Evolutionary conservation across 148 eudicot species (phyloP).

Genomic region (Fagopyrum esculentum): DNA sequence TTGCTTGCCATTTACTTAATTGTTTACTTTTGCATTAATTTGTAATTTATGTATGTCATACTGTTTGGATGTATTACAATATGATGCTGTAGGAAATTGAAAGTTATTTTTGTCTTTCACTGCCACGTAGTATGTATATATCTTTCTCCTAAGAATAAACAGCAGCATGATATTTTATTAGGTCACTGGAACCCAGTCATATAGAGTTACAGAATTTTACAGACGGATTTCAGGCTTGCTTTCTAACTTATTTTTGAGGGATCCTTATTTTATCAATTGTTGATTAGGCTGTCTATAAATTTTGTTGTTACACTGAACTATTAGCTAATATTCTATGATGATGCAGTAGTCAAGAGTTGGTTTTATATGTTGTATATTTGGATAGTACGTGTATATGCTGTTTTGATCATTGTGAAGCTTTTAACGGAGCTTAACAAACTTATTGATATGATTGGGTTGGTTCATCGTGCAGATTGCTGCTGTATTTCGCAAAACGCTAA

Average conservation of each 20-base stretch:
- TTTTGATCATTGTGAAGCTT: neutral
- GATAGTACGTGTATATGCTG: neutral
- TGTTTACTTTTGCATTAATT: neutral
- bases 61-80: neutral
- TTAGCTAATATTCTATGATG: neutral
- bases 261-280: neutral
- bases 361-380: neutral
- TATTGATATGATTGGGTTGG: constrained; percentile 3
- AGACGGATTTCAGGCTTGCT: neutral
- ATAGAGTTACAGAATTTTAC: neutral
- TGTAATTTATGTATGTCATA: neutral
- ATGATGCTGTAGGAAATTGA: neutral
- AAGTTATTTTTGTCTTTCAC: neutral
- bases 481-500: constrained; percentile 76
- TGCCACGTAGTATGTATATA: neutral
- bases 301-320: neutral
- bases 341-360: neutral
- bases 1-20: neutral
- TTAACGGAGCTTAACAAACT: neutral
- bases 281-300: neutral
- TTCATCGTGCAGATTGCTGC: constrained; percentile 61
- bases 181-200: neutral
- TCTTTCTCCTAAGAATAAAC: neutral
- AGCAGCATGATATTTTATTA: neutral
- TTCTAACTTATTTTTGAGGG: neutral